Evolutionary conservation across 257 asterid species (phyloP).

Genomic region (Craterostigma plantagineum): DNA sequence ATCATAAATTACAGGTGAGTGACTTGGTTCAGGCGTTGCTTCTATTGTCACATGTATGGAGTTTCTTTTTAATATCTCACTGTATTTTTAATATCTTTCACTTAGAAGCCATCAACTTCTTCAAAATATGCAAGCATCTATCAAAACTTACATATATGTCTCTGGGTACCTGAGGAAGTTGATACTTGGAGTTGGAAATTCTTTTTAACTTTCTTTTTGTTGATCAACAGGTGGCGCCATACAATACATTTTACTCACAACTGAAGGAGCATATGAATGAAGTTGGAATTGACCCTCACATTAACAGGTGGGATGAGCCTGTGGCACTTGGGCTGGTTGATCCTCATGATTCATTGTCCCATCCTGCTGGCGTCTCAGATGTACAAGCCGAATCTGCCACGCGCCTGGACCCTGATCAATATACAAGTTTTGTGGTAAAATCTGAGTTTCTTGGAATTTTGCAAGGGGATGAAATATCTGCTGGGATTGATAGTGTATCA

Average conservation of each 20-base stretch:
- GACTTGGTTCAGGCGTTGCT: slow-evolving; percentile 3
- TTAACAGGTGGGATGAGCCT: slow-evolving; percentile 79
- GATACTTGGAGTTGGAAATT: too few species aligned
- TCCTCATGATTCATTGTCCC: slow-evolving; percentile 89
- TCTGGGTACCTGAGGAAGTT: too few species aligned
- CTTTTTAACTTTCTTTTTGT: slow-evolving; percentile 4
- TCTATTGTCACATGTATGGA: slow-evolving; percentile 4
- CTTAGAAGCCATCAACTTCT: too few species aligned
- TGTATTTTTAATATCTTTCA: too few species aligned
- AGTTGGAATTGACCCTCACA: slow-evolving; percentile 54
- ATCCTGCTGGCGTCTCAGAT: slow-evolving; percentile 89
- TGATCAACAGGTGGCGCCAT: slow-evolving; percentile 2
- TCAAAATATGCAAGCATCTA: too few species aligned
- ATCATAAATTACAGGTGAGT: slow-evolving; percentile 80
- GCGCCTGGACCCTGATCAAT: slow-evolving; percentile 67
- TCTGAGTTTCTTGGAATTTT: slow-evolving; percentile 3
- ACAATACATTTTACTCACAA: slow-evolving; percentile 42
- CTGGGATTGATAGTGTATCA: too few species aligned
- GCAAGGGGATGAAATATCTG: too few species aligned
- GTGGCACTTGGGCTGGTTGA: slow-evolving; percentile 78
- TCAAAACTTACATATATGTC: too few species aligned
- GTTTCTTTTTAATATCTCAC: too few species aligned
- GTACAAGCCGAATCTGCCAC: slow-evolving; percentile 81
- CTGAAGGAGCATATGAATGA: slow-evolving; percentile 68
- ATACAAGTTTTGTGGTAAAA: slow-evolving; percentile 55